These are phyloP conservation scores for Triticum turgidum DNA, from an alignment of 176 grass and related monocot species.

Conservation along the genomic window DNA sequence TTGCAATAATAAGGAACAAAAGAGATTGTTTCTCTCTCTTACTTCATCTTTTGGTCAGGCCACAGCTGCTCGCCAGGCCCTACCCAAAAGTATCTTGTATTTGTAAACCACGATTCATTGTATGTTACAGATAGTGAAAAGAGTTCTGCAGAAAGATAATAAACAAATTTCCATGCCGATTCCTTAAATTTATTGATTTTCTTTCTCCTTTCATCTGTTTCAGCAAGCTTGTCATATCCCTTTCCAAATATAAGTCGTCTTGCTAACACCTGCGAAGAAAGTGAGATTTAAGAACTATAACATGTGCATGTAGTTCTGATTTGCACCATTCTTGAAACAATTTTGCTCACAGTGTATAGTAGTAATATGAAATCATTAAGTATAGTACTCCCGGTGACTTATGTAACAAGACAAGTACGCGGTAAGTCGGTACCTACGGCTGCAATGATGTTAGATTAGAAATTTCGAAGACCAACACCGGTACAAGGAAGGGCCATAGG, in stretches of 20 bases:
- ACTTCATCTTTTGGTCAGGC: conserved; percentile 93
- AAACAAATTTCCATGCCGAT: conserved; percentile 86
- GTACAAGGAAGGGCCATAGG: background rate
- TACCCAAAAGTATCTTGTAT: conserved; percentile 73
- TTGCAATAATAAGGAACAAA: conserved; percentile 16
- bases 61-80: conserved; percentile 76
- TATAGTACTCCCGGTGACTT: background rate
- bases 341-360: background rate
- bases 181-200: conserved; percentile 94
- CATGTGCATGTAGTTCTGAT: background rate
- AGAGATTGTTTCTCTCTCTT: conserved; percentile 8
- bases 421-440: too few species aligned
- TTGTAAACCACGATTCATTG: conserved; percentile 77
- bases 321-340: conserved; percentile 14
- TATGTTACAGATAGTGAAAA: conserved; percentile 75
- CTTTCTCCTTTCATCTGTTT: conserved; percentile 58
- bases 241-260: conserved; percentile 56
- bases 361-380: background rate
- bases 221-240: conserved; percentile 46
- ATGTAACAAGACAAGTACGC: background rate
- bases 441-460: background rate
- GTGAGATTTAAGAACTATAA: background rate
- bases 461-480: background rate
- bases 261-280: conserved; percentile 51
- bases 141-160: conserved; percentile 75